Base-by-base conservation (phyloP, 2,329 filamentous ascomycete genomes). In the Teratosphaeria gauchensis region DNA sequence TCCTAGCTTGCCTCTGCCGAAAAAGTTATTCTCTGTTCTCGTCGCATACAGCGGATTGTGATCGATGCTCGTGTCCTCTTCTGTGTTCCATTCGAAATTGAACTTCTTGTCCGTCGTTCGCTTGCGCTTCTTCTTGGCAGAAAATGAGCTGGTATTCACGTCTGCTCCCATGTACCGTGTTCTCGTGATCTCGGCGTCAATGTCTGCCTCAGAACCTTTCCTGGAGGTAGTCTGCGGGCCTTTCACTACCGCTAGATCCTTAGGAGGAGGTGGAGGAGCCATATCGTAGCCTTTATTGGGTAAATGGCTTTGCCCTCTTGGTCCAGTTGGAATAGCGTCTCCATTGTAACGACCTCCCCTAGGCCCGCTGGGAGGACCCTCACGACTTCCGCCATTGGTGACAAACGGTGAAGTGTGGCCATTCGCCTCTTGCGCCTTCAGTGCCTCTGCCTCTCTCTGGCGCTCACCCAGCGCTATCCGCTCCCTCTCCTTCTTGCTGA, bases 1-100 rank as follows among this genome's bases (percentile, higher is more conserved):
- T 57, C 85, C 86, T 24, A 89, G 74, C 62, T 82, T 79, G 33
- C 86, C 86, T 56, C 86, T 80, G 0, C 86, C 86, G 66, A 84
- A 89, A 75, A 90, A 87, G 60, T 83, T 85, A 3, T 84, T 81
- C 62, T 88, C 83, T 2, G 84, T 79, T 46, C 83, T 80, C 30
- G 84, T 78, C 55, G 87, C 81, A 72, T 95, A 95, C 46, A 94
- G 80, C 0, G 89, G 88, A 66, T 96, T 92, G 70, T 91, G 88
- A 65, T 90, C 87, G 2, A 80, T 82, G 64, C 87, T 92, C 0
- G 94, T 99, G 73, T 99, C 94, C 71, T 99, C 94, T 61, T 95
- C 89, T 0, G 85, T 83, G 66, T 96, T 95, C 94, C 94, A 99
- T 68, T 95, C 94, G 68, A 99, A 99, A 69, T 96, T 99, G 78